Percentiles rank a stretch among this genome's conserved stretches.
phyloP scores from a whole-genome alignment of 768 basidiomycete genomes.

The Rhizopogon roseolus region DNA sequence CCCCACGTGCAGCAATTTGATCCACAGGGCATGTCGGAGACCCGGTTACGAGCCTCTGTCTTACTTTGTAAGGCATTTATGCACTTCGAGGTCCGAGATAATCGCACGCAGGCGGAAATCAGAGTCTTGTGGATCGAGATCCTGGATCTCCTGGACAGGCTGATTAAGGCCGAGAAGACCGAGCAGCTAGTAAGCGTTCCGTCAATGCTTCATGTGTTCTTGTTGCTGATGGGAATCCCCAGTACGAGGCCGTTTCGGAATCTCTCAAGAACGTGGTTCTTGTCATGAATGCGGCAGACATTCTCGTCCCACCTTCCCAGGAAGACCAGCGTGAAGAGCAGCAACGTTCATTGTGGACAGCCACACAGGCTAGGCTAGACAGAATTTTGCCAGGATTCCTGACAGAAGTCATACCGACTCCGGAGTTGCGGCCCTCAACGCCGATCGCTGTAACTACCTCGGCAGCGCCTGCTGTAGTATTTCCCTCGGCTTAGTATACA shows the following conservation, averaged over 20 bases:
- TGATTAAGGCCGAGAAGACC: constrained; percentile 81
- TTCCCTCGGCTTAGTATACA: constrained; percentile 6
- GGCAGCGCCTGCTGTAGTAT: constrained; percentile 4
- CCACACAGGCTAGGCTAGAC: constrained; percentile 83
- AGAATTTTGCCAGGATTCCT: constrained; percentile 91
- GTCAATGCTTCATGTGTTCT: neutral
- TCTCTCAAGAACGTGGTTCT: constrained; percentile 94
- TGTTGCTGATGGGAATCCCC: constrained; percentile 4
- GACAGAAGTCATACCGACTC: constrained; percentile 54
- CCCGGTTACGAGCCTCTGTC: constrained; percentile 81
- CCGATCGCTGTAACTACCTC: neutral
- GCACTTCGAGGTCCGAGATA: constrained; percentile 81
- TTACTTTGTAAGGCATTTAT: constrained; percentile 94
- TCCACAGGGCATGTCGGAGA: constrained; percentile 86
- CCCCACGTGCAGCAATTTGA: constrained; percentile 77
- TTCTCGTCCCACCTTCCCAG: constrained; percentile 58
- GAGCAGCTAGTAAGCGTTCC: constrained; percentile 74
- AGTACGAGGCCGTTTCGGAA: constrained; percentile 96
- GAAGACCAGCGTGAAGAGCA: constrained; percentile 50
- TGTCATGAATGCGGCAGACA: constrained; percentile 88
- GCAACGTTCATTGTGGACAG: constrained; percentile 74
- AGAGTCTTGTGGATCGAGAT: constrained; percentile 84
- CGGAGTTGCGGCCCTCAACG: constrained; percentile 13
- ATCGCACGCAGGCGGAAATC: constrained; percentile 54
- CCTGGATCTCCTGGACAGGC: constrained; percentile 79